Evolutionary conservation across 495 filamentous ascomycete genomes (phyloP), one percentile per base, ranked within the genome.

Genomic region (Penicillium canescens): DNA sequence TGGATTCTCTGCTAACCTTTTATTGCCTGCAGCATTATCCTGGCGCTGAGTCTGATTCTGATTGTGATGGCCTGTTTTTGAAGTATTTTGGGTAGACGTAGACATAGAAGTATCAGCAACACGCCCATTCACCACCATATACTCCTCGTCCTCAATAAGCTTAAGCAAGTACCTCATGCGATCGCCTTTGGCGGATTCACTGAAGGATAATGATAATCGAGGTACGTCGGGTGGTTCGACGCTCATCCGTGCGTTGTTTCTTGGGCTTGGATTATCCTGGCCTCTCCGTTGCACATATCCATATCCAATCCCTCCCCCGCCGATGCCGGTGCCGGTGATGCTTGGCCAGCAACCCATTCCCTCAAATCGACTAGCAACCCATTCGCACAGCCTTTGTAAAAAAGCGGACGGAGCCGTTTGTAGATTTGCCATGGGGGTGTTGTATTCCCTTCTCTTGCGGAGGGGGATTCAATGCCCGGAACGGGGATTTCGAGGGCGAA

Each of bases 101-200:
- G 28, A 9, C 8, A 7, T 31, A 5, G 28, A 8, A 7, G 34
- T 52, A 31, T 42, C 11, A 37, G 36, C 36, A 36, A 58, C 11
- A 44, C 58, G 11, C 52, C 64, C 34, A 42, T 60, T 52, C 11
- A 18, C 45, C 14, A 62, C n/a, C 6, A 72, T 11, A 28, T 65
- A 72, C 1, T 65, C 20, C 45, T 72, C 65, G 45, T 70, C 67
- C 6, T 60, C 52, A 14, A 72, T 50, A 42, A 74, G 33, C n/a
- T 45, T 49, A 3, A 56, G 21, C 12, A 74, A 18, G 36, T 74
- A 69, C 4, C 26, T 21, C 37, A 69, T 40, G 4, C 65, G 56
- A 43, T 54, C 51, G 28, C 66, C 57, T 33, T 44, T 55, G 34
- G 66, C 61, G 3, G 43, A 31, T 6, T 26, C 13, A 6, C 36